Conservation (phyloP, 164 flowering plant genomes). For the Magnolia changhungtana region DNA sequence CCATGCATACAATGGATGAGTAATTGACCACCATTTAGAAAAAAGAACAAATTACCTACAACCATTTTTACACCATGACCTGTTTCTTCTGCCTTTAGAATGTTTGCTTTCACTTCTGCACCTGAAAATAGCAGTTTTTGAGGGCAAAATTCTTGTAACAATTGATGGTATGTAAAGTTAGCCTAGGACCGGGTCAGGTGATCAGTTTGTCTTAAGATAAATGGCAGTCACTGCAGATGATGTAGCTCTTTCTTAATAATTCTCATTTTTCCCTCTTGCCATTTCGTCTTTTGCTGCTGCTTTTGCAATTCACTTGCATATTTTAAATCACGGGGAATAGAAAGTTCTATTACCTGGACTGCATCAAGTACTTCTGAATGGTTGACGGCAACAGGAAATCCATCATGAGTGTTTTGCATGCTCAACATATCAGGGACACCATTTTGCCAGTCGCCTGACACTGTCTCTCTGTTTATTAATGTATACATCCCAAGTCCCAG, state of each 20-base stretch:
- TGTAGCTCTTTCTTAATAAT: not conserved
- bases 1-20: too few species aligned
- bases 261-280: not conserved
- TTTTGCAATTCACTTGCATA: not conserved
- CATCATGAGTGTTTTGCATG: conserved; percentile 43
- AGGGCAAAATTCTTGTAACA: too few species aligned
- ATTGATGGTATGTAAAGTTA: too few species aligned
- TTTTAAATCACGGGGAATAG: not conserved
- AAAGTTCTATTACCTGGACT: conserved; percentile 56
- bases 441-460: conserved; percentile 87
- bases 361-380: conserved; percentile 61
- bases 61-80: too few species aligned
- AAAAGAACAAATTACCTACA: too few species aligned
- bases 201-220: too few species aligned
- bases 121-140: too few species aligned
- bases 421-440: conserved; percentile 66
- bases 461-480: conserved; percentile 74
- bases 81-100: too few species aligned
- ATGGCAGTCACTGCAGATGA: too few species aligned
- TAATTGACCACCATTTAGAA: too few species aligned
- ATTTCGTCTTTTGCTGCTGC: not conserved
- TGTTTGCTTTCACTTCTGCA: too few species aligned
- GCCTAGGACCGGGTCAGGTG: too few species aligned
- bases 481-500: conserved; percentile 86
- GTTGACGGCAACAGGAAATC: conserved; percentile 54